Base-by-base conservation (phyloP, 1,284 basidiomycete species). In the Polyporus tsugae region DNA sequence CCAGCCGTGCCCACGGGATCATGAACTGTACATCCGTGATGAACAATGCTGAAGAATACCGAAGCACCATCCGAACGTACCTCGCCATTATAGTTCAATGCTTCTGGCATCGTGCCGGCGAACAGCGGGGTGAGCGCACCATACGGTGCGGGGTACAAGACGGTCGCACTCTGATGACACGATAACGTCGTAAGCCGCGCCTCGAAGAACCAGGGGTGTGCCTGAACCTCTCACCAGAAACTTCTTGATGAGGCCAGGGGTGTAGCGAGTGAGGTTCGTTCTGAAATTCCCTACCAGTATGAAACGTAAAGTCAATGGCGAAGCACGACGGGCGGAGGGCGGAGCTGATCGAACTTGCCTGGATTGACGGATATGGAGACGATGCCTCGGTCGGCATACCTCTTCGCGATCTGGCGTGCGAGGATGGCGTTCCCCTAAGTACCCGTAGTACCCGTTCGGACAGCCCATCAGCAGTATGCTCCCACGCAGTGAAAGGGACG, bases 1-100 rank as follows among this genome's bases (percentile, higher is more conserved):
- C 82, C 6, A 80, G 60, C 4, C 83, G 76, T 0, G 82, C 85
- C 82, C 83, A 86, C 5, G 85, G 84, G 5, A 83, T 80, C 29
- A 84, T 72, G 69, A 80, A 86, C 82, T 86, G 70, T 33, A n/a
- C 36, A 6, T 4, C n/a, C n/a, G 22, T 25, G 15, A 49, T 52
- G 42, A 15, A 29, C 36, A 36, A 52, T 25, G 22, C 38, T n/a
- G 19, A 41, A 42, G 6, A 55, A 33, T 19, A 15, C 11, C 36
- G 60, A 6, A 11, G 6, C 9, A 6, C 2, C 2, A 19, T 17
- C 3, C n/a, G 49, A 39, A 35, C 72, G 38, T 69, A 87, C 86
- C 78, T 85, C 81, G 58, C 86, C 87, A 62, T 84, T 84, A 9
- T 84, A 71, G 0, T 78, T 69, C 2, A 74, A 80, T 10, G 80